A percentile compares a stretch with the other conserved stretches of the same genome.
Evolutionary conservation across 169 alveolate species (phyloP).

Genomic region (Neospora caninum): DNA sequence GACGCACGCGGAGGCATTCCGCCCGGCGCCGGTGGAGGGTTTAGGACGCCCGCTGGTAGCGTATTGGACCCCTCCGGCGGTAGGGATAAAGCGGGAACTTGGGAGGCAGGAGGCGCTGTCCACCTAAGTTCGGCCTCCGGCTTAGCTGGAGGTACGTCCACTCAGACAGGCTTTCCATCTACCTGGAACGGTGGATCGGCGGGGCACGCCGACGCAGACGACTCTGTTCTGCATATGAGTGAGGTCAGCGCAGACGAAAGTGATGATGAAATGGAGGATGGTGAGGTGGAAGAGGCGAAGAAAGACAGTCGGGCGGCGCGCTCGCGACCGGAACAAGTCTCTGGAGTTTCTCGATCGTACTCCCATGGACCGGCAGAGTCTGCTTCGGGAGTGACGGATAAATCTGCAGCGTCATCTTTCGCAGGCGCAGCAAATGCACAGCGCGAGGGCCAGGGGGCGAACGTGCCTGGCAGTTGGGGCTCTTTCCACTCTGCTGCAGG

Average conservation of each 20-base stretch:
- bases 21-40: background rate
- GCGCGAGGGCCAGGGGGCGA: background rate
- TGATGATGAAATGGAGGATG: conserved; percentile 21
- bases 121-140: no score
- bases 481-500: background rate
- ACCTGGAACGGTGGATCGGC: background rate
- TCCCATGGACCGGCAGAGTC: background rate
- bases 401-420: background rate
- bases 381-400: background rate
- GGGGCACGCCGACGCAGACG: background rate
- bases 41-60: no score
- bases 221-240: conserved; percentile 8
- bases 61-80: no score
- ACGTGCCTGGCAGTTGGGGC: background rate
- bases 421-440: background rate
- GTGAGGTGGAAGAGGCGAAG: conserved; percentile 7
- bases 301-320: background rate
- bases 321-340: background rate
- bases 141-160: no score
- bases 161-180: no score
- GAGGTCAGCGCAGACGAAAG: conserved; percentile 4
- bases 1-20: background rate
- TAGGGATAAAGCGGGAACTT: no score
- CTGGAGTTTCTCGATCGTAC: background rate
- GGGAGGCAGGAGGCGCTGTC: no score